Evolutionary conservation across 345 rosid genomes (phyloP).

Genomic region (Aurinia saxatilis): DNA sequence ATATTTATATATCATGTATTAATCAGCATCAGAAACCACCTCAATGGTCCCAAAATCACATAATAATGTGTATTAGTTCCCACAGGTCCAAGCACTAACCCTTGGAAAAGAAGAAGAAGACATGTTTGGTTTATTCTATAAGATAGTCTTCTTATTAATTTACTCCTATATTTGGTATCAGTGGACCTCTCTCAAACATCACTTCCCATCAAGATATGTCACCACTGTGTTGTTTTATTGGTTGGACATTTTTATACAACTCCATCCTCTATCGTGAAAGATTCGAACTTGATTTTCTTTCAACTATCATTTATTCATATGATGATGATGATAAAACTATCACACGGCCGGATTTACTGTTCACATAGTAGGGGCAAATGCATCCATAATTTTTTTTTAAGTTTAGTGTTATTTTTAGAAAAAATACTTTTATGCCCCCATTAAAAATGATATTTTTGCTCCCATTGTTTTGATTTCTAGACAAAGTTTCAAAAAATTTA

Average conservation of each 20-base stretch:
- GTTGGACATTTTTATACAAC: constrained; percentile 6
- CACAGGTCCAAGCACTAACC: no score
- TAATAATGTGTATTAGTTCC: no score
- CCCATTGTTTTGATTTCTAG: no score
- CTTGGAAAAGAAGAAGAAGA: no score
- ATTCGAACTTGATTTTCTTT: neutral
- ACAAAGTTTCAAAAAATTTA: no score
- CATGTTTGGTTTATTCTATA: neutral
- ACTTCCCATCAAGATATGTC: constrained; percentile 17
- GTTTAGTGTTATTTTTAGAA: no score
- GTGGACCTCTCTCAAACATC: constrained; percentile 15
- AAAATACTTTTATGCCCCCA: no score
- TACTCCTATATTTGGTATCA: neutral
- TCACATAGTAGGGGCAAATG: no score
- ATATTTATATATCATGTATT: neutral
- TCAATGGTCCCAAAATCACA: neutral
- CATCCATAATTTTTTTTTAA: no score
- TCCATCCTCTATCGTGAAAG: neutral
- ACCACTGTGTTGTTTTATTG: constrained; percentile 18
- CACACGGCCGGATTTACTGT: no score
- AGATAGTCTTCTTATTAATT: neutral
- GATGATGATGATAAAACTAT: no score
- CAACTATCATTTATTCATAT: neutral
- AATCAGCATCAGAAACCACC: neutral
- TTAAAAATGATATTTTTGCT: no score